Base-by-base conservation (phyloP, 2,329 filamentous ascomycete species). In the Cercospora janseana region DNA sequence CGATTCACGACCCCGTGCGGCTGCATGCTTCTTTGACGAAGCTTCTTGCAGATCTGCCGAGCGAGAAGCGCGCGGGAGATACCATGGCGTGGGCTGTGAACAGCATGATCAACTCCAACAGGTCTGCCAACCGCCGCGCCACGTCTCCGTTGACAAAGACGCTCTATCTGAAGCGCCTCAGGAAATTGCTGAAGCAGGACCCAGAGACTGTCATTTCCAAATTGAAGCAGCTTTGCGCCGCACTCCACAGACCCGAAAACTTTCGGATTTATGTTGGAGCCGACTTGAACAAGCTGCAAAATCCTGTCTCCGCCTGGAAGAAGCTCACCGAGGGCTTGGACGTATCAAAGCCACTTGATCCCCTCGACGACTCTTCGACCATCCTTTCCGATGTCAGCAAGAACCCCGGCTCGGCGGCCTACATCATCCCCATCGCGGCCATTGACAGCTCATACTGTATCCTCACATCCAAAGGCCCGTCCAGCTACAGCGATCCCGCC, bases 371-470 rank as follows among this genome's bases (percentile, higher is more conserved):
- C 57, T 81, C 84, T 6, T 77, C 80, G 44, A 79, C 81, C 29
- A 77, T 89, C n/a, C 81, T 95, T 47, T 94, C 82, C 56, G 75
- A 81, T 0, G 82, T 88, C 47, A 93, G 90, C 12, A 78, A 79
- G 46, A 81, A 80, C 5, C 87, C 91, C 0, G 93, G 93, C 10
- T 80, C 81, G 4, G 77, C 87, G 27, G 82, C 85, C 24, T 86
- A 88, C 59, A 80, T 98, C 46, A 81, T 97, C 16, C 90, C 93
- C 12, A 93, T 98, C 83, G 82, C 88, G 0, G 87, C 90, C 1
- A 86, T 96, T 44, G 93, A 98, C 72, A 94, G 88, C 34, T 96
- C 91, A 1, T 97, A 89, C 71, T 86, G 85, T 18, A 81, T 91
- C 52, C 83, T 88, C 61, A 86, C 86, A 8, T 78, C 85, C 2